These are phyloP conservation scores for Chalaropsis thielavioides DNA, from an alignment of 2,329 filamentous ascomycete species.

Conservation along the genomic window DNA sequence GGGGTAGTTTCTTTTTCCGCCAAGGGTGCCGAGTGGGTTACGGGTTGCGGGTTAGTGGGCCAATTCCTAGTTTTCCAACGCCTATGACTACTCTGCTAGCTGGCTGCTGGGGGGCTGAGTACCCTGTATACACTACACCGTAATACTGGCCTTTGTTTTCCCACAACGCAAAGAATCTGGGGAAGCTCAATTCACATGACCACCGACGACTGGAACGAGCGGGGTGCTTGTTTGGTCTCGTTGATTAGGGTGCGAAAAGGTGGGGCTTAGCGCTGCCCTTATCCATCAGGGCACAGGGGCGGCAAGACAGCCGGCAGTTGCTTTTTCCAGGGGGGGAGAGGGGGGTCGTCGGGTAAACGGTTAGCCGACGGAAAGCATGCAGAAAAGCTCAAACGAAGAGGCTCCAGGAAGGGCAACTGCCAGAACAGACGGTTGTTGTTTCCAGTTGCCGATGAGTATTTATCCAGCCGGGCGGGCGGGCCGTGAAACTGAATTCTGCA, in stretches of 20 bases:
- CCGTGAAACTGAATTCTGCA: background rate
- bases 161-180: background rate
- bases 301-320: constrained; percentile 4
- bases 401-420: background rate
- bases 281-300: background rate
- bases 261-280: background rate
- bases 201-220: background rate
- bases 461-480: background rate
- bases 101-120: no score
- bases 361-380: background rate
- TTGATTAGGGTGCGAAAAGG: background rate
- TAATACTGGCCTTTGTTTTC: background rate
- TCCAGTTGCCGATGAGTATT: no score
- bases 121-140: no score
- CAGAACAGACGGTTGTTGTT: background rate
- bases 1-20: constrained; percentile 10
- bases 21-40: no score
- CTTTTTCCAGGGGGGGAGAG: constrained; percentile 2
- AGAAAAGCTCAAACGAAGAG: background rate
- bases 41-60: background rate
- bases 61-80: background rate
- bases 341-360: background rate
- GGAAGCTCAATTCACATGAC: background rate
- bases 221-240: no score
- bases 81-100: background rate